Percentiles rank a stretch among this genome's conserved stretches.
phyloP scores from a whole-genome alignment of 2,329 filamentous ascomycete genomes.

The Phialemoniopsis sp. region DNA sequence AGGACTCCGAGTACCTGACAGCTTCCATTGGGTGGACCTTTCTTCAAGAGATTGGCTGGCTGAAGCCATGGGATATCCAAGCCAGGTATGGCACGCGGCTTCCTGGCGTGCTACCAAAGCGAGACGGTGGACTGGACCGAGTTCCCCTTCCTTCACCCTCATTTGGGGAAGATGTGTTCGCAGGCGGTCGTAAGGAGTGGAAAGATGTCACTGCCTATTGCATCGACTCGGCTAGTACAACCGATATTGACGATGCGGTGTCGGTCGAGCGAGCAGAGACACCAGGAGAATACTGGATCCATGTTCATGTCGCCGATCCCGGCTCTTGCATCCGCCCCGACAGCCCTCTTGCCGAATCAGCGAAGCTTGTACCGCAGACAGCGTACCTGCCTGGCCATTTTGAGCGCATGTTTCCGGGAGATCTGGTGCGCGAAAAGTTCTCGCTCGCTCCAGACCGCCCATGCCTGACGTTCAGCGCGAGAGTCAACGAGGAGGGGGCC shows the following conservation, averaged over 20 bases:
- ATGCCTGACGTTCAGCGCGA: constrained; percentile 59
- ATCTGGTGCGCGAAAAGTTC: constrained; percentile 42
- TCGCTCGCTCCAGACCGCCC: constrained; percentile 49
- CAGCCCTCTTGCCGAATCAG: constrained; percentile 54
- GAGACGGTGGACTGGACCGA: constrained; percentile 35
- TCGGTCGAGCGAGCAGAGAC: constrained; percentile 59
- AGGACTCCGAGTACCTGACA: constrained; percentile 39
- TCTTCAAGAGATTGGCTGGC: constrained; percentile 70
- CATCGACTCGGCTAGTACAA: constrained; percentile 63
- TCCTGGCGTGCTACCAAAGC: constrained; percentile 39
- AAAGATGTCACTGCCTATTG: constrained; percentile 60
- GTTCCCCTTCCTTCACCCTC: constrained; percentile 19
- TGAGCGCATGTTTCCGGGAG: constrained; percentile 53
- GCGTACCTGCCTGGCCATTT: constrained; percentile 56
- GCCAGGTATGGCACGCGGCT: constrained; percentile 57
- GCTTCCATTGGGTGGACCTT: constrained; percentile 56
- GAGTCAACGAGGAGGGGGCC: constrained; percentile 44
- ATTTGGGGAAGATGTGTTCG: constrained; percentile 38
- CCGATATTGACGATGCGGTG: constrained; percentile 75
- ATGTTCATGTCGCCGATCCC: constrained; percentile 75
- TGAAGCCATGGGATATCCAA: constrained; percentile 67
- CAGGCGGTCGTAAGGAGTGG: constrained; percentile 54
- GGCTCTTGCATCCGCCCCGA: constrained; percentile 62
- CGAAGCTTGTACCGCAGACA: constrained; percentile 56
- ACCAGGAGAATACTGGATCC: constrained; percentile 64